These are phyloP conservation scores for Tolypocladium guangdongense DNA, from an alignment of 2,329 filamentous ascomycete species.

Conservation along the genomic window DNA sequence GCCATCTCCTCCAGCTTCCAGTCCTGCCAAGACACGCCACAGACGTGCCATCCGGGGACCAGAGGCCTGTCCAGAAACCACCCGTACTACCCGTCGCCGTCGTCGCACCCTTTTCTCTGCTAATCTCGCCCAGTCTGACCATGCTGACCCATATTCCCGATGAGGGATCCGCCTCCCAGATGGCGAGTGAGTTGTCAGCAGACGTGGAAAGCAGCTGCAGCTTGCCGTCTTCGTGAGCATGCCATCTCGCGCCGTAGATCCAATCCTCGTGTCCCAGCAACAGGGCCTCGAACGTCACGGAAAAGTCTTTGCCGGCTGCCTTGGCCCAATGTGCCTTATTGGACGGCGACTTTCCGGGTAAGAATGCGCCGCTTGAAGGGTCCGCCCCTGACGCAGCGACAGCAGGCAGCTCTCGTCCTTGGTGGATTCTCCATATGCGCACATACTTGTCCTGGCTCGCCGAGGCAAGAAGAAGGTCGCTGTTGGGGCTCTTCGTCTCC, in stretches of 20 bases:
- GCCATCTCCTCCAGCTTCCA: slow-evolving; percentile 88
- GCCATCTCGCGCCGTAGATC: slow-evolving; percentile 87
- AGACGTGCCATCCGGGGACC: slow-evolving; percentile 66
- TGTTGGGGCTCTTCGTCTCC: slow-evolving; percentile 41
- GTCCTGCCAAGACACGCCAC: slow-evolving; percentile 81
- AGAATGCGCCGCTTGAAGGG: slow-evolving; percentile 44
- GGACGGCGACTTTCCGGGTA: slow-evolving; percentile 62
- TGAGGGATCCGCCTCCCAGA: slow-evolving; percentile 76
- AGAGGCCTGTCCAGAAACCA: slow-evolving; percentile 92
- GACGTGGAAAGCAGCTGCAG: slow-evolving; percentile 78
- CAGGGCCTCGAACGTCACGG: slow-evolving; percentile 85
- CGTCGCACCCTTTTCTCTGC: slow-evolving; percentile 86
- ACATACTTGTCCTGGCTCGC: slow-evolving; percentile 98
- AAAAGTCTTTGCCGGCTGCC: slow-evolving; percentile 51
- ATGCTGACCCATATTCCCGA: slow-evolving; percentile 89
- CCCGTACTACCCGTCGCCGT: slow-evolving; percentile 93
- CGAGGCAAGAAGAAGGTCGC: slow-evolving; percentile 75
- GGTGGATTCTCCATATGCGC: slow-evolving; percentile 78
- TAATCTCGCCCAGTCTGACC: slow-evolving; percentile 84
- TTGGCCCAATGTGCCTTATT: slow-evolving; percentile 81
- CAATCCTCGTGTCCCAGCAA: slow-evolving; percentile 95
- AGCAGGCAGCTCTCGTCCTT: slow-evolving; percentile 53
- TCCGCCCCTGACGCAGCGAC: slow-evolving; percentile 44
- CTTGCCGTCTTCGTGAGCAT: slow-evolving; percentile 35
- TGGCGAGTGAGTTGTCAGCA: slow-evolving; percentile 85